Base-by-base conservation (phyloP, 176 grass and related monocot species). In the Aegilops tauschii region DNA sequence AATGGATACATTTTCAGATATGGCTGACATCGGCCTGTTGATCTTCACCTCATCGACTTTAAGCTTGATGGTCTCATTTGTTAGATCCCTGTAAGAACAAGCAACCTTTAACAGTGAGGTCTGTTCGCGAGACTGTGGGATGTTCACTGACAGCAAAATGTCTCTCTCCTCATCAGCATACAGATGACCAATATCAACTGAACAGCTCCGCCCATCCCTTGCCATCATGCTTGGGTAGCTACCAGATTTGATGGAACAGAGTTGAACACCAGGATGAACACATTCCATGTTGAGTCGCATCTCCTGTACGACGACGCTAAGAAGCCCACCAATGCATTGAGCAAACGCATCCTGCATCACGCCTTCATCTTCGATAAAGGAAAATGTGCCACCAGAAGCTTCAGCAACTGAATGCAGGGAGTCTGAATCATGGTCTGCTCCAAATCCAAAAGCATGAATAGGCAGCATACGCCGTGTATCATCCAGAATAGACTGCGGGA, bases 321-420 rank as follows among this genome's bases (percentile, higher is more conserved):
- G 90, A 84, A 98, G 96, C 80, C 97, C 94, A 59, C 94, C 94
- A 49, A 98, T 98, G 68, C 97, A 98, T 65, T 98, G 97, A 79
- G 97, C 97, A 87, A 98, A 98, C 2, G 97, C 97, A 90, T 98
- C 97, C 86, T 98, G 97, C 82, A 98, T 96, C 27, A 90, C 92
- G 42, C 88, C 89, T 89, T 96, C 97, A 83, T 93, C 89, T 82
- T 98, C 97, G 4, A 98, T 96, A 63, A 98, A 98, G 81, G 97
- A 98, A 81, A 98, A 98, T 12, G 97, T 98, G 39, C 97, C 97
- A 45, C 97, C 92, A 50, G 97, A 98, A 69, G 84, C 85, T 87
- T 98, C 90, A 72, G 94, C 87, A 84, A 98, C 93, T 29, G 90
- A 92, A 65, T 98, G 97, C 66, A 98, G 73, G 21, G 92, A 74